phyloP scores from a whole-genome alignment of 2,329 filamentous ascomycete genomes.

The Calonectria fujianensis region DNA sequence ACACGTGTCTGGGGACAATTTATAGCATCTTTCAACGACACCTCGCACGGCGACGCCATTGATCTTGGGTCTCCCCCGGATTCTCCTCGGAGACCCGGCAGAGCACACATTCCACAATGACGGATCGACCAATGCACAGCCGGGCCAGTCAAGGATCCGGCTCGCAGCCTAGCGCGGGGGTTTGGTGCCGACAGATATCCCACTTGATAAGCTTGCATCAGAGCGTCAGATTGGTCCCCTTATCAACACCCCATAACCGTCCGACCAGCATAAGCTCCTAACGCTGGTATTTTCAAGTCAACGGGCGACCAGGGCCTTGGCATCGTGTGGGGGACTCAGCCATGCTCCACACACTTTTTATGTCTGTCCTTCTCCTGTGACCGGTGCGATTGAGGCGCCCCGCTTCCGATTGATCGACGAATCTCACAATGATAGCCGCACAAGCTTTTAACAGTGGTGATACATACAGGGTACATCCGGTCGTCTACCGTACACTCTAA shows the following conservation, averaged over 20 bases:
- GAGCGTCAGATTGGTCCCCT: constrained; percentile 24
- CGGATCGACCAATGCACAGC: constrained; percentile 23
- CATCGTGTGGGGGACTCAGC: constrained; percentile 24
- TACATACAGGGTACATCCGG: constrained; percentile 56
- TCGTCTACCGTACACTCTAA: constrained; percentile 57
- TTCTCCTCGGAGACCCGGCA: constrained; percentile 17
- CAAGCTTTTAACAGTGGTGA: constrained; percentile 53
- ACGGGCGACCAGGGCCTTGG: constrained; percentile 4
- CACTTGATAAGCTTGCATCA: constrained; percentile 32
- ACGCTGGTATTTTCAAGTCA: neutral
- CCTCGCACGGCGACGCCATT: neutral
- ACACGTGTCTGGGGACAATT: neutral
- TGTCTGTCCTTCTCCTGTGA: neutral
- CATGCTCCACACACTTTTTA: constrained; percentile 23
- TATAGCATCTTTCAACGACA: constrained; percentile 7
- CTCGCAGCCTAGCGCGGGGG: constrained; percentile 25
- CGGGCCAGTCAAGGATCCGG: constrained; percentile 23
- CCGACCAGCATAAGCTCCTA: neutral
- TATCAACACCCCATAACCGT: constrained; percentile 9
- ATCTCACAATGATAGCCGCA: constrained; percentile 35
- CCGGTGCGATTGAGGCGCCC: neutral
- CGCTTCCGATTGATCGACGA: neutral
- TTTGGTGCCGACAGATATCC: constrained; percentile 20
- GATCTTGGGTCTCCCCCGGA: constrained; percentile 7
- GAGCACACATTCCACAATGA: constrained; percentile 1